Base-by-base conservation (phyloP, 1,284 basidiomycete species). In the Leccinum griseonigrum region DNA sequence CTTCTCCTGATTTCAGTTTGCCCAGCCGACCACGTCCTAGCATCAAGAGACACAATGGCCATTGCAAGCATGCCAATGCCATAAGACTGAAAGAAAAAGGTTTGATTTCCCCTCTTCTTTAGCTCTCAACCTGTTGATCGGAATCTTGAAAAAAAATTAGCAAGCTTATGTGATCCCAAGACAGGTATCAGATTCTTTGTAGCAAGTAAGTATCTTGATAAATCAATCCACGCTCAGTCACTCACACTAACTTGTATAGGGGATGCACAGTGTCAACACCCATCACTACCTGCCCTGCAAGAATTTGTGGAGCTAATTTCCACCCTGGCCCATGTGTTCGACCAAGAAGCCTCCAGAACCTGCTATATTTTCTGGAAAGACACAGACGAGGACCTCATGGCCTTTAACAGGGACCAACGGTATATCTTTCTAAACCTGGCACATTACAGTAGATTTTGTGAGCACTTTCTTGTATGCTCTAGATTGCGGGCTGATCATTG, bases 321-420 rank as follows among this genome's bases (percentile, higher is more conserved):
- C 2, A 9, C 3, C 4, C 18, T 66, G 48, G 53, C 67, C 4
- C 0, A 1, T 0, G 65, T 69, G 26, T 69, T 68, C n/a, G 18
- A 4, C 16, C 29, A 50, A n/a, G 9, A 50, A 0, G 14, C 38
- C 10, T 56, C 54, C 8, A 32, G 28, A 8, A 51, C 34, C 29
- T 71, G 67, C 18, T 66, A 58, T 40, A 64, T 71, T 43, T 69
- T 71, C 57, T 74, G 69, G 70, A 58, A 69, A 36, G 63, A 65
- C 7, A 59, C 43, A 0, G 67, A 69, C 28, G 29, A 36, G 2
- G 63, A 73, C 22, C 50, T 71, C 3, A 71, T 71, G 71, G 69
- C 69, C 13, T 71, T 74, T 46, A 71, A 71, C 50, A 60, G 68
- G 9, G 64, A 69, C 18, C 56, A 67, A 32, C 57, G 31, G 8